These are phyloP conservation scores for Bretschneidera sinensis DNA, from an alignment of 345 rosid species.

Conservation along the genomic window DNA sequence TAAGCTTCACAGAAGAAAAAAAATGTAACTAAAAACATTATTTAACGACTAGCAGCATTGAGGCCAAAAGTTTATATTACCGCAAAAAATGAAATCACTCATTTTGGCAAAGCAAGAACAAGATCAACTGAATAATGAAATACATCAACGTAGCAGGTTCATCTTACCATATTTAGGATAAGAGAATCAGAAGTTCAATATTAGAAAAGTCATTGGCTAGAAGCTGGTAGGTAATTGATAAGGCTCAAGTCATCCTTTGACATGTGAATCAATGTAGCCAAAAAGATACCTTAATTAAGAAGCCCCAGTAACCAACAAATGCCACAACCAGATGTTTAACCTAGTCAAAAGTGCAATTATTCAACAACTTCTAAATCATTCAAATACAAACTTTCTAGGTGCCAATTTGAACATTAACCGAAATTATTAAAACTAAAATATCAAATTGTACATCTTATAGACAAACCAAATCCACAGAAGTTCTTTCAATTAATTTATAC, in stretches of 20 bases:
- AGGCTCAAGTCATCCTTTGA: not conserved
- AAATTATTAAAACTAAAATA: not conserved
- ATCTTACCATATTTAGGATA: not conserved
- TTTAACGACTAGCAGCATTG: not conserved
- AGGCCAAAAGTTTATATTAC: not conserved
- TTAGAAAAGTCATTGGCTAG: not conserved
- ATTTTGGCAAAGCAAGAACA: constrained; percentile 2
- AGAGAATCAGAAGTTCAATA: not conserved
- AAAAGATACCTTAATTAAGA: too few species aligned
- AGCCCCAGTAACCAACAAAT: not conserved
- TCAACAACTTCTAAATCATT: not conserved
- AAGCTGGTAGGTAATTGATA: not conserved
- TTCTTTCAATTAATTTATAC: too few species aligned
- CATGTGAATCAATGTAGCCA: too few species aligned
- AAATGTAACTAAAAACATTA: not conserved
- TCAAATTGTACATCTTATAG: too few species aligned
- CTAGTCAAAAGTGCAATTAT: not conserved
- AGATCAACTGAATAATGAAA: not conserved
- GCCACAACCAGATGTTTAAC: not conserved
- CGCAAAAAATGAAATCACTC: not conserved
- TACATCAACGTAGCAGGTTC: not conserved
- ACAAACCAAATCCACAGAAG: not conserved
- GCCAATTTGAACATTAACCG: not conserved
- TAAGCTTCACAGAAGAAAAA: not conserved
- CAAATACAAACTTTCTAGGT: not conserved